Percentiles rank a stretch among this genome's conserved stretches.
Conservation (phyloP, 768 basidiomycete species). For the Mycena filopes region DNA sequence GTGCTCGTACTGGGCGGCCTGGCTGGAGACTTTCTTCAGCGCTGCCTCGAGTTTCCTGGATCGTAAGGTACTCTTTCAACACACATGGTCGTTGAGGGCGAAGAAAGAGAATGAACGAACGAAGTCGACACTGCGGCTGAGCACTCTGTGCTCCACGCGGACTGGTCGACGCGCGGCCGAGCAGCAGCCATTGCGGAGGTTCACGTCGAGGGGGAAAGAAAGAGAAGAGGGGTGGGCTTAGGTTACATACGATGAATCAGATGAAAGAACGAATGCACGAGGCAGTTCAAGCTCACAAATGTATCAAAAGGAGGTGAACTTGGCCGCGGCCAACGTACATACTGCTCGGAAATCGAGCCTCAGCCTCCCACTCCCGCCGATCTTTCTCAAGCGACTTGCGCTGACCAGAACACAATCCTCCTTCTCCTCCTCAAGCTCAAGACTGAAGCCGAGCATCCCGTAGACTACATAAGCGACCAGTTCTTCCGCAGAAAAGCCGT, state of each 20-base stretch:
- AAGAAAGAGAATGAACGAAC: not conserved
- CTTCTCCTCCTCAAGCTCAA: no score
- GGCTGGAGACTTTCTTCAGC: constrained; percentile 58
- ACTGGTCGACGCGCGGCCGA: constrained; percentile 11
- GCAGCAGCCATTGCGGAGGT: constrained; percentile 24
- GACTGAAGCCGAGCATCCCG: no score
- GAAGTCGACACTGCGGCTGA: constrained; percentile 29
- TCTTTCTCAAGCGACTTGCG: no score
- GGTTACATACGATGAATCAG: constrained; percentile 20
- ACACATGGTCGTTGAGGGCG: not conserved
- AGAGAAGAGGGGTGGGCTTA: not conserved
- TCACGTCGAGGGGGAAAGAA: not conserved
- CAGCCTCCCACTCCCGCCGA: no score
- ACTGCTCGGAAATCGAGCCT: no score
- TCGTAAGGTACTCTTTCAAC: no score
- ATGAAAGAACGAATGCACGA: constrained; percentile 19
- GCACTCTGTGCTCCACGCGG: constrained; percentile 19
- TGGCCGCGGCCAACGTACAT: no score
- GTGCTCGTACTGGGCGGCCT: constrained; percentile 60
- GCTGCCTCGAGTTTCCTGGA: constrained; percentile 59
- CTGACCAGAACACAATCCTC: no score
- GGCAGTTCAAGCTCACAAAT: constrained; percentile 6
- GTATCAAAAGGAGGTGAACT: no score
- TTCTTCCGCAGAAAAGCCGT: no score
- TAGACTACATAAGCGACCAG: no score